Evolutionary conservation across 371 early-diverging fungal species (phyloP).

Genomic region (Mortierella sp.): DNA sequence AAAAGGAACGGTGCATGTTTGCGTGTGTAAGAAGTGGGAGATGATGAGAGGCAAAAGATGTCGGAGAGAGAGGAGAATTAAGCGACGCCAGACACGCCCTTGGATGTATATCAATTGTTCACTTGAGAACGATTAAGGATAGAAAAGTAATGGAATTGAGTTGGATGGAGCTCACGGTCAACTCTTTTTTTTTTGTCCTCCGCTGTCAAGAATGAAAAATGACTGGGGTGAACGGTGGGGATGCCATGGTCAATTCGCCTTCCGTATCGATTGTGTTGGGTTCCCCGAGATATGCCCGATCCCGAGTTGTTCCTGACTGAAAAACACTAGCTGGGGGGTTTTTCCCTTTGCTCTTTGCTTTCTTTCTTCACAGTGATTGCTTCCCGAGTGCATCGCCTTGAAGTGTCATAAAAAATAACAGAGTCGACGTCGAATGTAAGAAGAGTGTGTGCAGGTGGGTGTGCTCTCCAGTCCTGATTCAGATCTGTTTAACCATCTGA

Average conservation of each 20-base stretch:
- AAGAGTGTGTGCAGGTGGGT: not conserved
- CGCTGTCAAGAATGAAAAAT: slow-evolving; percentile 1
- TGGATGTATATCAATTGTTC: not conserved
- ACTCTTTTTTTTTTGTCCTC: not conserved
- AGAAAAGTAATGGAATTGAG: not conserved
- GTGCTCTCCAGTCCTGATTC: not conserved
- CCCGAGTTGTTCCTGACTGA: slow-evolving; percentile 8
- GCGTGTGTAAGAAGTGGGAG: slow-evolving; percentile 5
- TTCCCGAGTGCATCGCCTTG: not conserved
- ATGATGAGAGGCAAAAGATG: not conserved
- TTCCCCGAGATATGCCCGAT: not conserved
- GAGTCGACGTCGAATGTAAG: not conserved
- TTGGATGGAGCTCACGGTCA: not conserved
- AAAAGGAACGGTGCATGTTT: not conserved
- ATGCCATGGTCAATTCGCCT: slow-evolving; percentile 7
- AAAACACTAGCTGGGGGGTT: too few relatives aligned
- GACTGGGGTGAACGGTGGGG: slow-evolving; percentile 1
- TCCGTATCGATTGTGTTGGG: slow-evolving; percentile 11
- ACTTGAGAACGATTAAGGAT: not conserved
- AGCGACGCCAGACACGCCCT: not conserved
- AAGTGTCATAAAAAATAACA: not conserved
- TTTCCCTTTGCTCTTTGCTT: not conserved
- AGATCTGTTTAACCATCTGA: not conserved
- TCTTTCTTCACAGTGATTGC: not conserved
- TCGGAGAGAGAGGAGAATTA: not conserved